Base-by-base conservation (phyloP, 176 grass and related monocot species). In the Cenchrus purpureus region DNA sequence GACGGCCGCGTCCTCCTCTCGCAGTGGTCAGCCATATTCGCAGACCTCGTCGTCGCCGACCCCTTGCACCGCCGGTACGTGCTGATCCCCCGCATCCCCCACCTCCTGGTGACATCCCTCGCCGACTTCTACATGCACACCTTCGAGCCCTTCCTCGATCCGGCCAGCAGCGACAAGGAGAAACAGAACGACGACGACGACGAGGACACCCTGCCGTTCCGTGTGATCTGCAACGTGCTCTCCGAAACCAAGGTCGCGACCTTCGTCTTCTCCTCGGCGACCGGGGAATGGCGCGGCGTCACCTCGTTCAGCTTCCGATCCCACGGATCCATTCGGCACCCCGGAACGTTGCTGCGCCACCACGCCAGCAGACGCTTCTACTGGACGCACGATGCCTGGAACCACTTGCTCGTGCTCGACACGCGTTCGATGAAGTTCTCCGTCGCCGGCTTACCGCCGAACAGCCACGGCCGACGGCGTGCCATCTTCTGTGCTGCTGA, bases 101-200 rank as follows among this genome's bases (percentile, higher is more conserved):
- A 42, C 2, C 56, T 46, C 1, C 2, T 62, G 1, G 37, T 42
- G 17, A 4, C 19, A 19, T 48, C 69, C 11, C 1, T 25, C 0
- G 20, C 8, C 20, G 14, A 57, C 10, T 19, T 14, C 3, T 29
- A 3, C 56, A 53, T 73, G 56, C 10, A 6, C 8, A 11, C 53
- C 12, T 73, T 53, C 28, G 86, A 87, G 71, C 49, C 72, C 14
- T 88, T 88, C 48, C 75, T 87, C n/a, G 51, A 49, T 62, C 80
- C 80, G 7, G n/a, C 65, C 56, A 51, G 11, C 56, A 51, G 11
- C 34, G 32, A n/a, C 0, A 17, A 45, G 19, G 74, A 22, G 11
- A 3, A 46, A 25, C 25, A 25, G 45, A 6, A 61, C 1, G 65
- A 20, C 15, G 62, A 25, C 25, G 20, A 61, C 2, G 65, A 20